Evolutionary conservation across 2,329 filamentous ascomycete genomes (phyloP).

Genomic region (Ophiocordyceps robertsii): DNA sequence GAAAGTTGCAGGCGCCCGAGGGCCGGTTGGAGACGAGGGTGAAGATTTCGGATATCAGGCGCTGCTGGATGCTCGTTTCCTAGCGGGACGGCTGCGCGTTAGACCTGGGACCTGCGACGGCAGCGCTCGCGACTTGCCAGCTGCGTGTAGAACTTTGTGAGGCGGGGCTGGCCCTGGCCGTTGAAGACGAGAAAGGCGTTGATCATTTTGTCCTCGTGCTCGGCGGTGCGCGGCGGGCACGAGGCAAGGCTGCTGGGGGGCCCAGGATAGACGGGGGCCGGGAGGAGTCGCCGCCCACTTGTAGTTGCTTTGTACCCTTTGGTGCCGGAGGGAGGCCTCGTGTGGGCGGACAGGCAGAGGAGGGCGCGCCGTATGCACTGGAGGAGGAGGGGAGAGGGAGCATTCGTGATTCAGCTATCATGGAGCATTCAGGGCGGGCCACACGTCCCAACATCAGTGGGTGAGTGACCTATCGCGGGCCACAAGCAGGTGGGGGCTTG

Average conservation of each 20-base stretch:
- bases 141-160: slow-evolving; percentile 98
- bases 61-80: slow-evolving; percentile 96
- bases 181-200: slow-evolving; percentile 99
- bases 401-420: too few species aligned
- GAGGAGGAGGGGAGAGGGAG: too few species aligned
- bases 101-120: not conserved
- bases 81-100: slow-evolving; percentile 20
- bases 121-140: slow-evolving; percentile 40
- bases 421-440: too few species aligned
- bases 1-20: slow-evolving; percentile 90
- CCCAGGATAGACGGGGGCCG: too few species aligned
- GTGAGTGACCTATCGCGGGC: too few species aligned
- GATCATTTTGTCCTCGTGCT: slow-evolving; percentile 54
- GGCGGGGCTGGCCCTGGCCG: slow-evolving; percentile 86
- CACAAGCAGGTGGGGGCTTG: too few species aligned
- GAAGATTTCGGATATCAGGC: slow-evolving; percentile 94
- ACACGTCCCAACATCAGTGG: too few species aligned
- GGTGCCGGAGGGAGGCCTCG: too few species aligned
- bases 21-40: slow-evolving; percentile 86
- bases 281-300: too few species aligned
- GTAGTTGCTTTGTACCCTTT: too few species aligned
- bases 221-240: not conserved
- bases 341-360: too few species aligned
- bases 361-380: too few species aligned
- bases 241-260: not conserved